Base-by-base conservation (phyloP, 2,329 filamentous ascomycete genomes). In the Penicillium sp. region DNA sequence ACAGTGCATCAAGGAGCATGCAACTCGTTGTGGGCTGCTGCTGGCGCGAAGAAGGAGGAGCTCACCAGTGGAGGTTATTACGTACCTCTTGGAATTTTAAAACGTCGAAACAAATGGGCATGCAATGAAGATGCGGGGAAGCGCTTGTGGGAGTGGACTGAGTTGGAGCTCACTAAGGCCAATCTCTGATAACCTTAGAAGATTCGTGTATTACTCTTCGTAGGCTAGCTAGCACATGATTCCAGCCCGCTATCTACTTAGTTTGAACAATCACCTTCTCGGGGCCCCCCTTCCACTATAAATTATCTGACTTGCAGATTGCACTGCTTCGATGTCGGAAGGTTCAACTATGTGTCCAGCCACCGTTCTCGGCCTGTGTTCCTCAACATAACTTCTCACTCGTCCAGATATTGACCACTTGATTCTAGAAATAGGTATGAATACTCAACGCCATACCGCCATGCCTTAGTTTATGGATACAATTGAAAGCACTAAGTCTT, bases 361-460 rank as follows among this genome's bases (percentile, higher is more conserved):
- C 11, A 83, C 73, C 0, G 74, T 63, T 61, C 67, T 79, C 31
- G 82, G 64, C 59, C 77, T 78, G 0, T 75, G 76, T 11, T 63
- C 64, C 0, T 77, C 78, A 41, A 81, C 61, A 25, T 76, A 64
- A 50, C 75, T 74, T 0, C 73, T 75, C 1, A 67, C 50, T 59
- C 66, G 57, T 81, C 78, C 50, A 81, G 53, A 35, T 80, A 78
- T 61, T 76, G 74, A 3, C 74, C 63, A 16, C 64, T 64, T 2
- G 74, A 71, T 0, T 72, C 67, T 19, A 80, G 66, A 4, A 80
- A 82, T 30, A 81, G 62, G 35, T 80, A 76, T 11, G 73, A 72
- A 44, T 80, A 75, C 59, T 72, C 68, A 41, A 81, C 74, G 3
- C 67, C 68, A 10, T 80, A 82, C 4, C 80, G 78, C 12, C 73